Base-by-base conservation (phyloP, 805 yeast species). In the Lachancea waltii region DNA sequence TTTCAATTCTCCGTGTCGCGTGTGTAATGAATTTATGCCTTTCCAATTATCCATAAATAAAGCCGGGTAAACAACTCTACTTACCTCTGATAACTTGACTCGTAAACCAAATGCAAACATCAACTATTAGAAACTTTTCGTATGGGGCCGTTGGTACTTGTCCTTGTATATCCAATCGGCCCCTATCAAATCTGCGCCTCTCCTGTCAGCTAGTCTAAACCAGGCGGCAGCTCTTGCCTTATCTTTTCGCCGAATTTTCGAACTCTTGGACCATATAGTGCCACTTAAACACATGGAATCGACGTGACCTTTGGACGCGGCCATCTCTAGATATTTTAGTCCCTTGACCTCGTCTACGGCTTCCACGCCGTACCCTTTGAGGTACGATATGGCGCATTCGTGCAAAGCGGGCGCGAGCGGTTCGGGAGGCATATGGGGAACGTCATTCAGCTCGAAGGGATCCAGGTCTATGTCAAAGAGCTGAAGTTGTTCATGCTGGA, bases 141-240 rank as follows among this genome's bases (percentile, higher is more conserved):
- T 14, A 19, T 26, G 19, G 21, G 30, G 31, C 21, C 25, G 25
- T 27, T 34, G 55, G 50, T 82, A 81, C 63, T 81, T 81, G 33
- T 75, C 76, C 56, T 79, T 81, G 62, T 80, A 76, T 24, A 81
- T 79, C 90, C 90, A 82, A 43, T 78, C 73, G 41, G 80, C 77
- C 0, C 87, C 89, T 18, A 78, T 71, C 39, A 78, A 60, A 46
- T 68, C 71, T 16, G 71, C 72, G 3, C 87, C 87, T 46, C 70
- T 68, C 20, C 68, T 61, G 37, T 78, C 86, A 11, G 85, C 81
- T 22, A 75, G 60, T 29, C 89, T 66, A 41, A 75, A 72, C 79
- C 87, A 80, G 9, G 78, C 75, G 2, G 89, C 83, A 3, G 90
- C 85, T 49, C 72, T 64, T 32, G 61, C 56, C 34, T 69, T 55